These are phyloP conservation scores for Hebeloma cylindrosporum DNA, from an alignment of 768 basidiomycete species.

Conservation along the genomic window DNA sequence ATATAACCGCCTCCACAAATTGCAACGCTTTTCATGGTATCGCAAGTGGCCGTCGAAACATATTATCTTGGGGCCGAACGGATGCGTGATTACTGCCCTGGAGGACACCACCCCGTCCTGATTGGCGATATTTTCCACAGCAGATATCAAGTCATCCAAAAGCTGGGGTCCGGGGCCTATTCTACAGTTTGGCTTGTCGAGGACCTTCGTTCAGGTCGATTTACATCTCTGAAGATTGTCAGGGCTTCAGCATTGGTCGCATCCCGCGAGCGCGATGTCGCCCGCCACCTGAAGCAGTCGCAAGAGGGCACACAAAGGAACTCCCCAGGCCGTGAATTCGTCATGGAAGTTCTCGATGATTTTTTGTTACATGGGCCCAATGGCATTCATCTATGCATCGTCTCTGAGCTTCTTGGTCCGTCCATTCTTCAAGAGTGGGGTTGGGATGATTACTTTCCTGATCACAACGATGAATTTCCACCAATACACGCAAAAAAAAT, in stretches of 20 bases:
- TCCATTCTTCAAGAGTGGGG: background rate
- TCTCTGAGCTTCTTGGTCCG: conserved; percentile 5
- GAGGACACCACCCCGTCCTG: conserved; percentile 14
- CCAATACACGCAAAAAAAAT: background rate
- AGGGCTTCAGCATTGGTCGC: background rate
- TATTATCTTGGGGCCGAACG: background rate
- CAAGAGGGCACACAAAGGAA: background rate
- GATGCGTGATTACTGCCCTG: conserved; percentile 4
- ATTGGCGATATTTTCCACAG: conserved; percentile 12
- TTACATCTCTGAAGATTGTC: background rate
- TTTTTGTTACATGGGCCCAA: conserved; percentile 10
- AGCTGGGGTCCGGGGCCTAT: conserved; percentile 16
- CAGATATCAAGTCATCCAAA: conserved; percentile 15
- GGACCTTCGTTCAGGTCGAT: background rate
- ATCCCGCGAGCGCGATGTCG: background rate
- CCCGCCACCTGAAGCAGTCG: background rate
- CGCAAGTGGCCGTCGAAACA: too few species aligned
- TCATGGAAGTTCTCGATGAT: conserved; percentile 9
- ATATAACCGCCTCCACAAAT: too few species aligned
- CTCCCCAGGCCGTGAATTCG: conserved; percentile 1
- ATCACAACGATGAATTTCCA: too few species aligned
- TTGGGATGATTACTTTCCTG: background rate
- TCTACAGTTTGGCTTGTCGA: conserved; percentile 18
- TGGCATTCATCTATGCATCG: conserved; percentile 13
- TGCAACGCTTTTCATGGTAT: too few species aligned